Conservation (phyloP, 108 stramenopile species). For the Pseudonitzschia multistriata region DNA sequence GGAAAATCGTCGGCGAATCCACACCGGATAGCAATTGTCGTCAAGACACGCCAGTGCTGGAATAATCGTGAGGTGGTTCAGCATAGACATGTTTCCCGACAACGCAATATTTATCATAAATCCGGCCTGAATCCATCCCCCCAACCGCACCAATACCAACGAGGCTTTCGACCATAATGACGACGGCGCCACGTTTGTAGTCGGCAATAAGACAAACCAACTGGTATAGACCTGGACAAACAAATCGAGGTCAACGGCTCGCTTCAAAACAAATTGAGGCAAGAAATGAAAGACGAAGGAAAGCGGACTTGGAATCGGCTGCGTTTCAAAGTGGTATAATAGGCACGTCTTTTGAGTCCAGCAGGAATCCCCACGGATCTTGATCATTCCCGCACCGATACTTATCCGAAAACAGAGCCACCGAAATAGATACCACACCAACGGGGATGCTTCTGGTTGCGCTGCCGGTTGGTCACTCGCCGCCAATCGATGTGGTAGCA, state of each 20-base stretch:
- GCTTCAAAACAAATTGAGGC: constrained; percentile 37
- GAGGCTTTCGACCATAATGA: constrained; percentile 12
- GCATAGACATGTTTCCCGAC: constrained; percentile 78
- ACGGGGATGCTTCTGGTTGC: constrained; percentile 26
- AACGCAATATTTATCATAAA: constrained; percentile 70
- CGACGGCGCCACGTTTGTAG: neutral
- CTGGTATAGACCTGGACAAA: constrained; percentile 73
- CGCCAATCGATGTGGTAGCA: neutral
- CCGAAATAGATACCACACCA: constrained; percentile 70
- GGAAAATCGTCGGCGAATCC: constrained; percentile 18
- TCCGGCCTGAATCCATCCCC: constrained; percentile 53
- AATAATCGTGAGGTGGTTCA: constrained; percentile 80
- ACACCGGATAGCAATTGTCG: constrained; percentile 49
- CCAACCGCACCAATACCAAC: constrained; percentile 33
- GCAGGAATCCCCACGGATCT: constrained; percentile 75
- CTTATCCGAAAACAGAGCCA: constrained; percentile 80
- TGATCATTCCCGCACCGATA: constrained; percentile 85
- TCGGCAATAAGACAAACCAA: constrained; percentile 57
- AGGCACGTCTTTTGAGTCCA: constrained; percentile 75
- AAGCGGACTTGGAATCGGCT: constrained; percentile 77
- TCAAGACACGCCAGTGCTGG: constrained; percentile 79
- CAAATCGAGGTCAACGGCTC: constrained; percentile 67
- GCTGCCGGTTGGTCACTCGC: neutral
- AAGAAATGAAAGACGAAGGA: constrained; percentile 65
- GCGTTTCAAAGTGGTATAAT: constrained; percentile 81